Evolutionary conservation across 192 early-diverging fungal genomes (phyloP), one percentile per base, ranked within the genome.

Genomic region (Entophlyctis luteolus): DNA sequence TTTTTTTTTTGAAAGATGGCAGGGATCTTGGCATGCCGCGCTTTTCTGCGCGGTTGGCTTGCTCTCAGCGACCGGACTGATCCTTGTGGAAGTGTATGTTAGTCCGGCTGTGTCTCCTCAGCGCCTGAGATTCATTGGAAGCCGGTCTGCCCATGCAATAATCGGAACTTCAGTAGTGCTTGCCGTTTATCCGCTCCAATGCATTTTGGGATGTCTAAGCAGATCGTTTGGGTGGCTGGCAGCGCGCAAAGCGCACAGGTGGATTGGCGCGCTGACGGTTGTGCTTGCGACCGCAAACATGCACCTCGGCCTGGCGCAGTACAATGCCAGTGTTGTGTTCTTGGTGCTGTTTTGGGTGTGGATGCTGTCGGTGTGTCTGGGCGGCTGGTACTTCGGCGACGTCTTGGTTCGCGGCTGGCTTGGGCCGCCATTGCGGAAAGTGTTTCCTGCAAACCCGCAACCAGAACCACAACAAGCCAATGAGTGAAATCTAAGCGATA

Each of bases 191-290:
- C 58, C 58, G 0, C 16, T 60, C 38, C 77, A 78, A 48, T 18
- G 53, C 27, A 14, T 55, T 2, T 47, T 77, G 18, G 77, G 77
- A 10, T 33, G 23, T 3, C 20, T 35, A 22, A 12, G 12, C 12
- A 12, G 6, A 12, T 12, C 27, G 54, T 27, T 6, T 55, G 4
- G 12, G 12, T 27, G 32, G 31, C 8, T 75, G 71, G 72, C 73
- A 82, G 42, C 67, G n/a, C n/a, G n/a, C n/a, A n/a, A 72, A 38
- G 46, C 68, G 31, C 81, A 83, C 72, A 76, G 76, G 78, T 80
- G 76, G 74, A 6, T 78, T 10, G 81, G 81, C 16, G 59, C 78
- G 3, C 2, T 55, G 23, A 20, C 68, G 52, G 48, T 68, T 33
- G 42, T 82, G 39, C 32, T 73, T 48, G 80, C 70, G 16, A 10